Conservation (phyloP, 2,329 filamentous ascomycete genomes). For the Alternaria brassicicola region DNA sequence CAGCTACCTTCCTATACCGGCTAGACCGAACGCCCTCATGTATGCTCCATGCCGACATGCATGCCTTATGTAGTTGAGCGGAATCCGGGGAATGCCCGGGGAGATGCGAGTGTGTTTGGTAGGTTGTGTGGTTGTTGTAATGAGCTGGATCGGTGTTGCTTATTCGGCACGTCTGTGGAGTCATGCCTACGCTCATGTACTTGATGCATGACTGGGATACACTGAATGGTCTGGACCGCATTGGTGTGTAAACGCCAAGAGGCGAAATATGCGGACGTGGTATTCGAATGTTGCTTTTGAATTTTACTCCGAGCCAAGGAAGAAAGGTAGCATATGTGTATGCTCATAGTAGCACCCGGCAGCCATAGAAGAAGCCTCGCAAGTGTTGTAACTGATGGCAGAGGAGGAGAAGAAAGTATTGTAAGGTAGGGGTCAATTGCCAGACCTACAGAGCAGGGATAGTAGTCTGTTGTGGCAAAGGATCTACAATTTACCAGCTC, state of each 20-base stretch:
- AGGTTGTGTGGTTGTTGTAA: neutral
- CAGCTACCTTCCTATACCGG: neutral
- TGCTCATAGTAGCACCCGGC: no score
- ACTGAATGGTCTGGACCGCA: neutral
- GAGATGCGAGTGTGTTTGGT: neutral
- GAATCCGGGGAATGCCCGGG: neutral
- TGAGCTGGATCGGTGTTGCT: neutral
- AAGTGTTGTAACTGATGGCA: no score
- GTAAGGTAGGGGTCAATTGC: no score
- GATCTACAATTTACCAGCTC: no score
- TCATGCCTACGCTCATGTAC: neutral
- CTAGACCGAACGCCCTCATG: constrained; percentile 1
- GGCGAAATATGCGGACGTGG: neutral
- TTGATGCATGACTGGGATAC: neutral
- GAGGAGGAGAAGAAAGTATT: no score
- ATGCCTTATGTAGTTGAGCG: neutral
- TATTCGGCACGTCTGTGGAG: neutral
- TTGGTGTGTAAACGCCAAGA: neutral
- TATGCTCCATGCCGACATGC: neutral
- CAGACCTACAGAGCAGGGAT: no score
- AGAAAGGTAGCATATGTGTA: neutral
- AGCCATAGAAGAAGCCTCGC: no score
- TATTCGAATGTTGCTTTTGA: neutral
- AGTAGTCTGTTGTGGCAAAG: no score
- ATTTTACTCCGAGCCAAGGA: neutral